Percentiles rank a stretch among this genome's conserved stretches.
Conservation (phyloP, 176 grass and related monocot genomes). For the Oryza longistaminata region DNA sequence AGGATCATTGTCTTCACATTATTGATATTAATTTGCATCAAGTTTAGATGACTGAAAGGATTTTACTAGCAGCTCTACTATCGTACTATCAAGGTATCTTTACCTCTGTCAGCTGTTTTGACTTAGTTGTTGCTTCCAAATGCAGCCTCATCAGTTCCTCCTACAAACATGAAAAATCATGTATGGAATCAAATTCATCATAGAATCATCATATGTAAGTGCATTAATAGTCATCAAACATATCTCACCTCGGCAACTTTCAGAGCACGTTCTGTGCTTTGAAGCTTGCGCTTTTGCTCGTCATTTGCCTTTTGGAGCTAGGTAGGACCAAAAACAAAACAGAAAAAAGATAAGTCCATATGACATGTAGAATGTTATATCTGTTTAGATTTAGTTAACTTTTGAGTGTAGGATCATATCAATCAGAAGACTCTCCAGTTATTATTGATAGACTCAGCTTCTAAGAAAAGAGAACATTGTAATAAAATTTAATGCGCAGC, state of each 20-base stretch:
- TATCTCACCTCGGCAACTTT: constrained; percentile 84
- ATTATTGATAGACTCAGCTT: background rate
- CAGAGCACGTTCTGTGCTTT: constrained; percentile 90
- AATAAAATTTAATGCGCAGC: background rate
- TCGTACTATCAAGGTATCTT: constrained; percentile 5
- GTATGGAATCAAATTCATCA: constrained; percentile 27
- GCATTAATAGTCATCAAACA: constrained; percentile 11
- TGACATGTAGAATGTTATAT: constrained; percentile 1
- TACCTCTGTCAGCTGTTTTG: constrained; percentile 79
- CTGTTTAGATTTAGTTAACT: background rate
- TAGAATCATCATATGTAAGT: background rate
- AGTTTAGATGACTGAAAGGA: background rate
- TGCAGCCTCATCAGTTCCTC: constrained; percentile 87
- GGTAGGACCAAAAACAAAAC: constrained; percentile 19
- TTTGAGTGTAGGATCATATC: background rate
- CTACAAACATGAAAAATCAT: constrained; percentile 43
- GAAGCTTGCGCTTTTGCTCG: constrained; percentile 64
- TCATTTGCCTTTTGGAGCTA: constrained; percentile 85
- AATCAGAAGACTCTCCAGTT: background rate
- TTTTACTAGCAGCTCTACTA: background rate
- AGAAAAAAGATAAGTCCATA: constrained; percentile 15
- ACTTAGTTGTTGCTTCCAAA: constrained; percentile 75
- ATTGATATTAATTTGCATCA: background rate
- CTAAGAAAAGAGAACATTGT: background rate
- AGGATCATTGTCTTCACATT: background rate